Percentiles rank a stretch among this genome's conserved stretches.
Conservation (phyloP, 1,284 basidiomycete species). For the Pseudozyma sp. region DNA sequence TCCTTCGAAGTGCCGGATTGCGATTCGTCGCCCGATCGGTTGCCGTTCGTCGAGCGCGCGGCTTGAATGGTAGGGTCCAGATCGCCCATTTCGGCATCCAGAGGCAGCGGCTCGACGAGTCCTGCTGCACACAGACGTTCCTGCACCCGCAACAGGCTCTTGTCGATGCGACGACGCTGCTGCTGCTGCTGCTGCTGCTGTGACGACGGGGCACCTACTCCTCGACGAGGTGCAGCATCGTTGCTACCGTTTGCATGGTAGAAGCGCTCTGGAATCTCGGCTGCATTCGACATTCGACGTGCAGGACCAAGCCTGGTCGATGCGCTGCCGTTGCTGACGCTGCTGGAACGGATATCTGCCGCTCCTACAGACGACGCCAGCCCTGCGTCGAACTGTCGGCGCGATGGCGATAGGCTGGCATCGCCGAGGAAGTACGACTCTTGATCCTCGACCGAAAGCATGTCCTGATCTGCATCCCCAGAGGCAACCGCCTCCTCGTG, state of each 20-base stretch:
- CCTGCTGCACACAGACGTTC: slow-evolving; percentile 59
- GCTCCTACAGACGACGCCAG: slow-evolving; percentile 19
- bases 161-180: slow-evolving; percentile 52
- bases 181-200: slow-evolving; percentile 25
- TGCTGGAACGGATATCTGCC: slow-evolving; percentile 12
- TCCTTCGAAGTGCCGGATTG: background rate
- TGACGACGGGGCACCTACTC: slow-evolving; percentile 1
- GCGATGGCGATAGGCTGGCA: slow-evolving; percentile 24
- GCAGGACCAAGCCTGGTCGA: slow-evolving; percentile 13
- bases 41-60: slow-evolving; percentile 4
- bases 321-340: background rate
- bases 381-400: slow-evolving; percentile 6
- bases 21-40: slow-evolving; percentile 20
- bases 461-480: slow-evolving; percentile 35
- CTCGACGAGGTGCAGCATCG: slow-evolving; percentile 8
- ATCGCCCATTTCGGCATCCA: slow-evolving; percentile 64
- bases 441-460: slow-evolving; percentile 47
- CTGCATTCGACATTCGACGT: slow-evolving; percentile 18
- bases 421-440: slow-evolving; percentile 47
- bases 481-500: slow-evolving; percentile 2
- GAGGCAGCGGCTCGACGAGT: slow-evolving; percentile 57
- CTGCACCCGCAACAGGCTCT: slow-evolving; percentile 53
- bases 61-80: slow-evolving; percentile 45
- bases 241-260: slow-evolving; percentile 20
- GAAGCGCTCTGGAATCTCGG: slow-evolving; percentile 36